Conservation (phyloP, 2,329 filamentous ascomycete genomes). For the Leptographium procerum region DNA sequence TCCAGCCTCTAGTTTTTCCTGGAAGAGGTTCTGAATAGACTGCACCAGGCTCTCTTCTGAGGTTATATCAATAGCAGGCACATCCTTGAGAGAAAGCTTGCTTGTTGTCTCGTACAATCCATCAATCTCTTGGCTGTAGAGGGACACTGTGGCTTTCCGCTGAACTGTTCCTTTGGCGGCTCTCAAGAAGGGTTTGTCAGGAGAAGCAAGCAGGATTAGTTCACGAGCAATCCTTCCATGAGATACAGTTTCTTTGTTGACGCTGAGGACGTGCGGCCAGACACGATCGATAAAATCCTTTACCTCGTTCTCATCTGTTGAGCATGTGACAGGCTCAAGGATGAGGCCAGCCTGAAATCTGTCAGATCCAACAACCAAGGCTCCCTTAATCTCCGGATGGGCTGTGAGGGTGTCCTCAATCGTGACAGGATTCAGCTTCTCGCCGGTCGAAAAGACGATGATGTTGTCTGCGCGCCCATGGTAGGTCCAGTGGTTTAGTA, state of each 20-base stretch:
- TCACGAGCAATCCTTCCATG: constrained; percentile 33
- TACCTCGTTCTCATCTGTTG: background rate
- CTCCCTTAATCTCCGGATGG: constrained; percentile 28
- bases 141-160: constrained; percentile 14
- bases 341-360: constrained; percentile 35
- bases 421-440: constrained; percentile 37
- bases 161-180: constrained; percentile 36
- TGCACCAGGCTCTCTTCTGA: constrained; percentile 16
- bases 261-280: constrained; percentile 30
- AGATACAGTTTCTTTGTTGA: constrained; percentile 30
- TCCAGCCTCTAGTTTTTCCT: constrained; percentile 14
- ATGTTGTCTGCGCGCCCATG: constrained; percentile 29
- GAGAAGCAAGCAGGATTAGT: constrained; percentile 26
- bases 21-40: constrained; percentile 22
- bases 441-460: constrained; percentile 38
- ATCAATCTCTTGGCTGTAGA: constrained; percentile 20
- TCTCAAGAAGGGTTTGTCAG: constrained; percentile 29
- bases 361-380: constrained; percentile 32
- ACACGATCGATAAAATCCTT: constrained; percentile 26
- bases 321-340: constrained; percentile 27
- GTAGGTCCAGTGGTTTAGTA: constrained; percentile 24
- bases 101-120: background rate
- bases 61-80: constrained; percentile 16
- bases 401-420: constrained; percentile 28
- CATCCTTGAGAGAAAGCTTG: background rate